Conservation (phyloP, 1,139 yeast genomes). For the Hanseniaspora uvarum region DNA sequence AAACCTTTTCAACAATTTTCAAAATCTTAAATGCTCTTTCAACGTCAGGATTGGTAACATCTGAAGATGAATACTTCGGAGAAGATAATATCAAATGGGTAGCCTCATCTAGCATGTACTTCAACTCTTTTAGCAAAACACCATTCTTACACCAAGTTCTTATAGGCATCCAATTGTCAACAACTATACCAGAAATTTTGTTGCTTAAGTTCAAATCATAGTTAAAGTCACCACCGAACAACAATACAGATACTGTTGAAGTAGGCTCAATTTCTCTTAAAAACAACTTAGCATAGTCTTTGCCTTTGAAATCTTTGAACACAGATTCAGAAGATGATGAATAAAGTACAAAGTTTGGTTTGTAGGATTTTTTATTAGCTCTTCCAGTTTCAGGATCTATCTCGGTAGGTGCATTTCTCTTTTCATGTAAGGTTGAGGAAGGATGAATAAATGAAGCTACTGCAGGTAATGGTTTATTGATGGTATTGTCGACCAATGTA, state of each 20-base stretch:
- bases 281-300: constrained; percentile 40
- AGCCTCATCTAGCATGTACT: constrained; percentile 55
- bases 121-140: constrained; percentile 61
- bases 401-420: constrained; percentile 19
- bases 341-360: constrained; percentile 47
- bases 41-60: background rate
- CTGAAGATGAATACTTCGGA: constrained; percentile 27
- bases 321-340: constrained; percentile 51
- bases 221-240: constrained; percentile 68
- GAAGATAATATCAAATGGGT: constrained; percentile 48
- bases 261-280: constrained; percentile 73
- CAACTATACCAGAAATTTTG: constrained; percentile 52
- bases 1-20: constrained; percentile 31
- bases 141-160: constrained; percentile 93
- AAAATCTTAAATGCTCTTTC: constrained; percentile 31
- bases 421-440: constrained; percentile 53
- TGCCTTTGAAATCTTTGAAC: constrained; percentile 14
- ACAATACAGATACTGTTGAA: constrained; percentile 53
- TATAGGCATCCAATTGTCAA: constrained; percentile 74
- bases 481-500: constrained; percentile 20
- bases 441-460: constrained; percentile 75
- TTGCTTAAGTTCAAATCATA: constrained; percentile 46
- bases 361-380: constrained; percentile 28
- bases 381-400: constrained; percentile 34
- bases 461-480: constrained; percentile 38